phyloP scores from a whole-genome alignment of 2,329 filamentous ascomycete species.

The Pestalotiopsis sp. region DNA sequence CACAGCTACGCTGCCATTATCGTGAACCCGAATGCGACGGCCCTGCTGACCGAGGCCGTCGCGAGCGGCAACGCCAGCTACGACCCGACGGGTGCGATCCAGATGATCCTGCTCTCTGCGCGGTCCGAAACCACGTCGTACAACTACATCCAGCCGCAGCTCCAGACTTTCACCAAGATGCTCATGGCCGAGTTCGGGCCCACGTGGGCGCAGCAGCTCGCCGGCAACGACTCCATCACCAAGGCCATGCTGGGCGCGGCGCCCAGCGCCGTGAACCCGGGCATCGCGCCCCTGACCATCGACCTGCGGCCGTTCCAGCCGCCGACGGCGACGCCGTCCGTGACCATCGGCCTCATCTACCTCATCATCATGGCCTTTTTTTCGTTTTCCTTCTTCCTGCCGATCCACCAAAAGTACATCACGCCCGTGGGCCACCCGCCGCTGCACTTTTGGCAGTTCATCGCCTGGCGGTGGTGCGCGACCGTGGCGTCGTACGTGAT shows the following conservation, averaged over 20 bases:
- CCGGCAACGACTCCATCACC: conserved; percentile 41
- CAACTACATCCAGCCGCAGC: conserved; percentile 55
- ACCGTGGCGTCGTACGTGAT: conserved; percentile 62
- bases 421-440: conserved; percentile 57
- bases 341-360: conserved; percentile 67
- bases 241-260: conserved; percentile 31
- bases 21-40: conserved; percentile 64
- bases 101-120: conserved; percentile 58
- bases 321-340: conserved; percentile 55
- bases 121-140: conserved; percentile 58
- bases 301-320: conserved; percentile 66
- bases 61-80: conserved; percentile 59
- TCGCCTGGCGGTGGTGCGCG: conserved; percentile 60
- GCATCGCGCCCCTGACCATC: conserved; percentile 33
- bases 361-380: conserved; percentile 71
- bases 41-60: conserved; percentile 57
- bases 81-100: conserved; percentile 60
- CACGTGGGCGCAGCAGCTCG: conserved; percentile 41
- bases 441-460: conserved; percentile 59
- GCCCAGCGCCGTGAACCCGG: conserved; percentile 33
- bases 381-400: conserved; percentile 66
- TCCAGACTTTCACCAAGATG: conserved; percentile 47
- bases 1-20: conserved; percentile 64
- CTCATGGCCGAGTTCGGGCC: conserved; percentile 52
- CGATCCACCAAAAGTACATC: conserved; percentile 63